These are phyloP conservation scores for Trametes punicea DNA, from an alignment of 768 basidiomycete species.

Conservation along the genomic window DNA sequence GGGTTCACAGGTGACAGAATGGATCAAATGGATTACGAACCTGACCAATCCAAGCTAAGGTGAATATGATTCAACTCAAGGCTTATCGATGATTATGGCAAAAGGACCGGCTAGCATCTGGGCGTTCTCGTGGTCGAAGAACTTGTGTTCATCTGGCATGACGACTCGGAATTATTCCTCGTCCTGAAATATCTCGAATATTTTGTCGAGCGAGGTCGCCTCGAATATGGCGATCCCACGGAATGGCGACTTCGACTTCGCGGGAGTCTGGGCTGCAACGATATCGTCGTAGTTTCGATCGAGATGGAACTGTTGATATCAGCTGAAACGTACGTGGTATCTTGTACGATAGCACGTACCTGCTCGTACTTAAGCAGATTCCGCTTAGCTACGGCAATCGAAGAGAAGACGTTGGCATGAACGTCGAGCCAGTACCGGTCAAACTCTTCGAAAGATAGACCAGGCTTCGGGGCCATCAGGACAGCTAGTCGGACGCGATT, in stretches of 20 bases:
- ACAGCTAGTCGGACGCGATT: constrained; percentile 23
- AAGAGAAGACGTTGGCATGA: not conserved
- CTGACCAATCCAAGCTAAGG: no score
- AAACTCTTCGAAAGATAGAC: not conserved
- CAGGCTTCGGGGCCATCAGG: not conserved
- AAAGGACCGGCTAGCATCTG: constrained; percentile 18
- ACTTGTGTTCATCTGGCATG: not conserved
- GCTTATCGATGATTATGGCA: constrained; percentile 13
- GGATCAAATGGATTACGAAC: no score
- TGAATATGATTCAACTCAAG: no score
- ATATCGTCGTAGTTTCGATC: not conserved
- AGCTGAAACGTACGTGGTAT: no score
- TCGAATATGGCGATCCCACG: not conserved
- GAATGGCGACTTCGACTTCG: not conserved
- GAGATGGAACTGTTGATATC: not conserved
- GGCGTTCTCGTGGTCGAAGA: constrained; percentile 12
- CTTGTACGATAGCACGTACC: not conserved
- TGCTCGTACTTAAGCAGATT: constrained; percentile 10
- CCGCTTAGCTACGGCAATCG: constrained; percentile 2
- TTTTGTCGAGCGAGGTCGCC: constrained; percentile 1
- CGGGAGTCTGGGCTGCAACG: not conserved
- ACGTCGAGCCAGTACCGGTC: not conserved
- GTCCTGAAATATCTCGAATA: constrained; percentile 1
- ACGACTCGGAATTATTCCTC: constrained; percentile 1
- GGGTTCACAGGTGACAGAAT: no score